phyloP scores from a whole-genome alignment of 257 asterid species.

The Linaria vulgaris region DNA sequence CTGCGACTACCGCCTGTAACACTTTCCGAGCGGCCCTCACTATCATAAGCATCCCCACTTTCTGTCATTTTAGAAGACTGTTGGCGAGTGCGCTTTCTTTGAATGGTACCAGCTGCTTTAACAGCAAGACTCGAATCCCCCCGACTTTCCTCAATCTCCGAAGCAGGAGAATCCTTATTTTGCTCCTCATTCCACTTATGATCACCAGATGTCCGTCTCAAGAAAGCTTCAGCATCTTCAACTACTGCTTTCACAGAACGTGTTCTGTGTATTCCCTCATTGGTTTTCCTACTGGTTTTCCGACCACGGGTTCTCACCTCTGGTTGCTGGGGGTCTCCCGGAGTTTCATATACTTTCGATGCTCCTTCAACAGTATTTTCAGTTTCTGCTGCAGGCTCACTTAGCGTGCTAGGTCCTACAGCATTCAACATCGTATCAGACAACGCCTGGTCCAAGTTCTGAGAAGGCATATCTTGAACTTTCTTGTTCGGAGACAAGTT shows the following conservation, averaged over 20 bases:
- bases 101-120: conserved; percentile 36
- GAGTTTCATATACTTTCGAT: conserved; percentile 33
- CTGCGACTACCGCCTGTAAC: conserved; percentile 59
- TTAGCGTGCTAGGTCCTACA: conserved; percentile 32
- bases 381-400: conserved; percentile 19
- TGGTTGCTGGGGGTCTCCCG: conserved; percentile 51
- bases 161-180: conserved; percentile 32
- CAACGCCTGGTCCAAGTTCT: conserved; percentile 49
- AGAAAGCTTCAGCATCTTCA: conserved; percentile 66
- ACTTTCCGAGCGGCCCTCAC: conserved; percentile 69
- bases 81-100: conserved; percentile 54
- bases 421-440: conserved; percentile 30
- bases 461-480: conserved; percentile 37
- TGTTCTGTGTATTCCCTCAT: conserved; percentile 44
- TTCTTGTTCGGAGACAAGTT: conserved; percentile 45
- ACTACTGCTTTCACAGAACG: conserved; percentile 60
- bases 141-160: conserved; percentile 42
- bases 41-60: conserved; percentile 57
- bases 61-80: conserved; percentile 53
- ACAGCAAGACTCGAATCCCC: conserved; percentile 50
- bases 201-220: conserved; percentile 41
- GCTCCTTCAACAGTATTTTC: conserved; percentile 29
- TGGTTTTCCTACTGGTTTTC: conserved; percentile 42
- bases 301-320: conserved; percentile 37
- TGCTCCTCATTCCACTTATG: conserved; percentile 30